Base-by-base conservation (phyloP, 2,329 filamentous ascomycete genomes). In the Fusarium nematophilum region DNA sequence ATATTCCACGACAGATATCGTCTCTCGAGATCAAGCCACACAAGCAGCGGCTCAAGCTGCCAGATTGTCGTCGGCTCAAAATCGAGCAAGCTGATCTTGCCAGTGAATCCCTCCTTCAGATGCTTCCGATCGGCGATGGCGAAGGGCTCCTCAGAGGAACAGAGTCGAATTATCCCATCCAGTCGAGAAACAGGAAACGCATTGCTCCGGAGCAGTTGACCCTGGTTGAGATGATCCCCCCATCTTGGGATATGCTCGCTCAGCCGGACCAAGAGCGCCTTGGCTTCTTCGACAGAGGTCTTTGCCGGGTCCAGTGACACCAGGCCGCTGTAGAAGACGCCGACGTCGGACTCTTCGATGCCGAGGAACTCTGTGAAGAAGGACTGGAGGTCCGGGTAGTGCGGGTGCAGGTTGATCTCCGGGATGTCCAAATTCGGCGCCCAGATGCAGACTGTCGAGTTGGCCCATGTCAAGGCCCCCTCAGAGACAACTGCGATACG, bases 1-100 rank as follows among this genome's bases (percentile, higher is more conserved):
- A 56, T 43, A 15, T 40, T 49, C 29, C 38, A 21, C 4, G 57
- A 56, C 10, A 59, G 13, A 10, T 53, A 59, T 26, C 47, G 46
- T 6, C 39, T 29, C 29, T 56, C 52, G 17, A 59, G 25, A 9
- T 29, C 38, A 6, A 51, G 51, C 57, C 57, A 59, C 3, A 33
- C 25, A 3, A 59, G 6, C 1, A 59, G 30, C 1, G 42, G 31
- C 2, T 49, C 36, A 3, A 59, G 21, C 8, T 33, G 14, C 57
- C 57, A 59, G 18, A 53, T 33, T 7, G 39, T 42, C 4, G 30
- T 15, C 4, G 57, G 17, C 9, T 23, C 30, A 6, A 53, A 55
- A 30, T 52, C 46, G 6, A 59, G 38, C n/a, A 53, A 1, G 10
- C 44, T 31, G 9, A 56, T 21, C 9, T 44, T 42, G 6, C 21